These are phyloP conservation scores for Sporothrix phasma DNA, from an alignment of 2,329 filamentous ascomycete genomes.

Conservation along the genomic window DNA sequence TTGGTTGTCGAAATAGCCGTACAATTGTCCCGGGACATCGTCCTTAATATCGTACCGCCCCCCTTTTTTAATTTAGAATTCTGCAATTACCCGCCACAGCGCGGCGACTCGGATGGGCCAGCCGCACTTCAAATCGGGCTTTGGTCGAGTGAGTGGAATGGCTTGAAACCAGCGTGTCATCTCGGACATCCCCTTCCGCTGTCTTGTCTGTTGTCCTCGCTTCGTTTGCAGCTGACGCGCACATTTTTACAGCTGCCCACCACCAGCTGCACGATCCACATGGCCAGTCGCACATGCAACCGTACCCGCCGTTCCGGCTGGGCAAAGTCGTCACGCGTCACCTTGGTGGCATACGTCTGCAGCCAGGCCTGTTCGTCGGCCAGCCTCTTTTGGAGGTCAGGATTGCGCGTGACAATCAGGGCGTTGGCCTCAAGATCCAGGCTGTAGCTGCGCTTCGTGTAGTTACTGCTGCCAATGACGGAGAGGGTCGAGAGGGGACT, in stretches of 20 bases:
- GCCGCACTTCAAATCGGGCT: not conserved
- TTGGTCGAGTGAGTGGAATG: not conserved
- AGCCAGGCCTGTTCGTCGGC: conserved; percentile 72
- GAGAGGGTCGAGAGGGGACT: conserved; percentile 61
- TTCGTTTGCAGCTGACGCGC: no score
- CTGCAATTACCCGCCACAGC: not conserved
- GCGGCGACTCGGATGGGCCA: not conserved
- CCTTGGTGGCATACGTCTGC: conserved; percentile 58
- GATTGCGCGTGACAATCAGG: conserved; percentile 71
- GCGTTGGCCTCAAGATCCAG: conserved; percentile 87
- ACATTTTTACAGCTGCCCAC: conserved; percentile 70
- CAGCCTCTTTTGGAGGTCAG: conserved; percentile 60
- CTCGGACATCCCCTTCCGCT: no score
- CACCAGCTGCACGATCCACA: conserved; percentile 84
- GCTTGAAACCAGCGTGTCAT: not conserved
- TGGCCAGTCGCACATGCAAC: conserved; percentile 73
- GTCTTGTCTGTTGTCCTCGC: no score
- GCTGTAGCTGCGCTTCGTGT: conserved; percentile 86
- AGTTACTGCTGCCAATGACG: conserved; percentile 86
- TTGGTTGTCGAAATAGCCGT: no score
- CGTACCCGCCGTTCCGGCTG: conserved; percentile 75
- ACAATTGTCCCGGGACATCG: not conserved
- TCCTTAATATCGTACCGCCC: not conserved
- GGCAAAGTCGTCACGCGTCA: conserved; percentile 70
- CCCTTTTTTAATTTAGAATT: not conserved